These are phyloP conservation scores for Blastobotrys apis DNA, from an alignment of 1,139 yeast species.

Conservation along the genomic window DNA sequence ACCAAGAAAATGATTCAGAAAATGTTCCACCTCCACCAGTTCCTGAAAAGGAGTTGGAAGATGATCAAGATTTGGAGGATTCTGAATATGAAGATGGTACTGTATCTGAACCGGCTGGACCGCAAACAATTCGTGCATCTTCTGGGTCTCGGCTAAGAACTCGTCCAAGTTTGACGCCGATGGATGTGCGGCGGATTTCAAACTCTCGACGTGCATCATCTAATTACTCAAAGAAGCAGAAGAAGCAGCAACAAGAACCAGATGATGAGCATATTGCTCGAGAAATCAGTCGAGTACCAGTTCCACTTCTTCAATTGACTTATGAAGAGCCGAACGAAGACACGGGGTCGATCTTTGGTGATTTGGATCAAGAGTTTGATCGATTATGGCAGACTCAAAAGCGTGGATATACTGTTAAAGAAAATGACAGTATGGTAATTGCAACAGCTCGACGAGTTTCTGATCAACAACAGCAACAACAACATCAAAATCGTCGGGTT, in stretches of 20 bases:
- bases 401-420: slow-evolving; percentile 36
- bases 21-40: background rate
- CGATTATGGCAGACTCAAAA: slow-evolving; percentile 32
- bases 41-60: slow-evolving; percentile 9
- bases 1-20: slow-evolving; percentile 13
- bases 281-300: slow-evolving; percentile 20
- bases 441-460: slow-evolving; percentile 28
- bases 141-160: slow-evolving; percentile 32
- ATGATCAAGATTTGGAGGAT: slow-evolving; percentile 16
- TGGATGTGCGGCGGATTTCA: slow-evolving; percentile 26
- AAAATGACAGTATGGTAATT: slow-evolving; percentile 32
- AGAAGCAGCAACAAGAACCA: background rate
- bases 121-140: slow-evolving; percentile 24
- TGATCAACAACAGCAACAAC: slow-evolving; percentile 14
- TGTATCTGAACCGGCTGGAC: slow-evolving; percentile 15
- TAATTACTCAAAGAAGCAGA: slow-evolving; percentile 1
- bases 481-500: slow-evolving; percentile 18
- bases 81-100: slow-evolving; percentile 18
- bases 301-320: slow-evolving; percentile 26
- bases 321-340: slow-evolving; percentile 35
- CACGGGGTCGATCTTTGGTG: slow-evolving; percentile 42
- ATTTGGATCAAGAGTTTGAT: slow-evolving; percentile 39
- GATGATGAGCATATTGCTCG: slow-evolving; percentile 18
- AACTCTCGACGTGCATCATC: slow-evolving; percentile 16
- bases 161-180: slow-evolving; percentile 34